Base-by-base conservation (phyloP, 148 eudicot species). In the Vaccinium vitisidaea region DNA sequence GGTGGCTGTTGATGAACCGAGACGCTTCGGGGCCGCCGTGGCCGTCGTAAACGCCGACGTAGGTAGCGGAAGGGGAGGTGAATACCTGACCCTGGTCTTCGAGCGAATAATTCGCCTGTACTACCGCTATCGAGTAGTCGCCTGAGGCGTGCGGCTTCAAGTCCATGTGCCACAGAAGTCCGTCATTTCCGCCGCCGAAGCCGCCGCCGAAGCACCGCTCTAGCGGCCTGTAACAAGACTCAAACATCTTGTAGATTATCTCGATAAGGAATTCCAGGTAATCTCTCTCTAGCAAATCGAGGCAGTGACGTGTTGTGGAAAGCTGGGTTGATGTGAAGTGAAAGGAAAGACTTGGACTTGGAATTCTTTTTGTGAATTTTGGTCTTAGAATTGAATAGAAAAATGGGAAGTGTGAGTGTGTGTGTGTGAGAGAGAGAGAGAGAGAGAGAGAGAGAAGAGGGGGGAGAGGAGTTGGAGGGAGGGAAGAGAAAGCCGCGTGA, bases 1-100 rank as follows among this genome's bases (percentile, higher is more conserved):
- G 92, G 71, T 86, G 84, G 39, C 83, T 83, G 78, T 86, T 90
- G 75, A 92, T 88, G 82, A 93, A 93, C 25, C 91, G 92, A 83
- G 96, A 90, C 16, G 96, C 94, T 75, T 93, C 90, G 73, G 94
- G 93, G 23, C 96, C 96, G 63, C 96, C 96, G 86, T 93, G 96
- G 46, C 96, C 96, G 81, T 93, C 96, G 82, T 91, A 93, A 74
- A 93, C 92, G 70, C 96, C 96, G 43, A 93, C 92, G 79, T 83
- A 91, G 77, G 94, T 93, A 46, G 92, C 91, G 55, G 89, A 89
- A 30, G 96, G 91, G 73, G 92, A 92, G 54, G 94, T 89, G 43
- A 88, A 90, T 5, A 93, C 96, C 74, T 93, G 96, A 63, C 81
- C 88, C 81, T 93, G 96, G 85, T 93, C 96, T 84, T 93, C 96